Percentiles rank a stretch among this genome's conserved stretches.
These are phyloP conservation scores for Exserohilum turcica DNA, from an alignment of 2,329 filamentous ascomycete genomes.

Conservation along the genomic window DNA sequence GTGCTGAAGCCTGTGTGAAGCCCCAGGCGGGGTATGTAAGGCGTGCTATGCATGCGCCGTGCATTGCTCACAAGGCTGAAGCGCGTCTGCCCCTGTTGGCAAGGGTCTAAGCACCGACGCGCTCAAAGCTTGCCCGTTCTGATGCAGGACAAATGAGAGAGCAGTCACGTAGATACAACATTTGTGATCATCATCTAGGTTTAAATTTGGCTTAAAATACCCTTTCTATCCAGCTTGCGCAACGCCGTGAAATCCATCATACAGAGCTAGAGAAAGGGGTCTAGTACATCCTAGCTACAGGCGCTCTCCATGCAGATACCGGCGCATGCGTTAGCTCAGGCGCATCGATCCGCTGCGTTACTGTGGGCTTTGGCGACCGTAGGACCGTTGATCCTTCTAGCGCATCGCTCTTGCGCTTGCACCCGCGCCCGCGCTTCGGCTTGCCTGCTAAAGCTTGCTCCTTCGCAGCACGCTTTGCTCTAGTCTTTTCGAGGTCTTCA, in stretches of 20 bases:
- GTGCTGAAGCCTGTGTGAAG: background rate
- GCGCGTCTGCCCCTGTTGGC: background rate
- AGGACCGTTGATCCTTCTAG: background rate
- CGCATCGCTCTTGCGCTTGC: background rate
- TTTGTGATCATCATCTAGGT: background rate
- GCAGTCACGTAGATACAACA: background rate
- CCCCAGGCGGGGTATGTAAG: background rate
- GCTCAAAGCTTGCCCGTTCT: too few relatives aligned
- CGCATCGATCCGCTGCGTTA: too few relatives aligned
- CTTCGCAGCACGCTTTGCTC: too few relatives aligned
- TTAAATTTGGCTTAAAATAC: background rate
- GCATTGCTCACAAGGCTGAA: background rate
- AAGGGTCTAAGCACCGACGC: too few relatives aligned
- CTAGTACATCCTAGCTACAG: constrained; percentile 5
- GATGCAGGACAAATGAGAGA: too few relatives aligned
- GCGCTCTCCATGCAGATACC: constrained; percentile 4
- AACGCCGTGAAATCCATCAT: background rate
- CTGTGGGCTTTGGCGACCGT: background rate
- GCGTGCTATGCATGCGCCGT: background rate
- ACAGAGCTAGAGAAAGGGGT: constrained; percentile 3
- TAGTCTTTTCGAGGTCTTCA: too few relatives aligned
- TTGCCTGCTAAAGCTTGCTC: too few relatives aligned
- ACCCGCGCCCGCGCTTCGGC: background rate
- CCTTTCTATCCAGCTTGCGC: background rate
- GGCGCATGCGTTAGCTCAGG: background rate